Evolutionary conservation across 768 basidiomycete species (phyloP), one percentile per base, ranked within the genome.

Genomic region (Russula lepida): DNA sequence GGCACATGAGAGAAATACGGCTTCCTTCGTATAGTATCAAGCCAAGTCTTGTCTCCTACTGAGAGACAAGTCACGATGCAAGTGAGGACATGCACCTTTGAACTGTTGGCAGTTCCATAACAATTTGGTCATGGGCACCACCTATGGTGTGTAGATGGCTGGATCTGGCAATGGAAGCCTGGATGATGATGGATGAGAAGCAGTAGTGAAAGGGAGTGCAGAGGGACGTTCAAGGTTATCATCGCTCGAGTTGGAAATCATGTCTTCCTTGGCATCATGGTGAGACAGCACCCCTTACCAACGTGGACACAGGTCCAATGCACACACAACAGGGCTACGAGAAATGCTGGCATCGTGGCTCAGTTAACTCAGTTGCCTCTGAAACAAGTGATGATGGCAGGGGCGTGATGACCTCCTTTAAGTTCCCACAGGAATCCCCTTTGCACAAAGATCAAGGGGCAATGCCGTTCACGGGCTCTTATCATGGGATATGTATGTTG

Each of bases 241-340:
- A 62, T 93, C 91, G 66, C 89, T 91, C 1, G 91, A 91, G 71
- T 93, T 93, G 35, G 91, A 92, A 30, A 90, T 81, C 64, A 91
- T 76, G 66, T 93, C 91, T 54, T 84, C 83, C 23, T 81, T 69
- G 11, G n/a, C 32, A 6, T 80, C 77, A 19, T 59, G 67, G 33
- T 43, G 64, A 54, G 68, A 70, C 30, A 73, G 73, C 62, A 43
- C 60, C 64, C 15, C 30, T 13, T 35, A 30, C 48, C 23, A 44
- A 27, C 32, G 23, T 28, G 13, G 61, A 56, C 30, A 47, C 58
- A 35, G 64, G 69, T 70, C 69, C 72, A 6, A 62, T 67, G 5
- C 71, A 73, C 11, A 76, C 79, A 30, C 68, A 75, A 3, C 89
- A 92, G 73, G 91, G 91, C n/a, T 78, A 89, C 58, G 89, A 93